Evolutionary conservation across 1,139 yeast species (phyloP).

Genomic region (Tardiomyces depauwii): DNA sequence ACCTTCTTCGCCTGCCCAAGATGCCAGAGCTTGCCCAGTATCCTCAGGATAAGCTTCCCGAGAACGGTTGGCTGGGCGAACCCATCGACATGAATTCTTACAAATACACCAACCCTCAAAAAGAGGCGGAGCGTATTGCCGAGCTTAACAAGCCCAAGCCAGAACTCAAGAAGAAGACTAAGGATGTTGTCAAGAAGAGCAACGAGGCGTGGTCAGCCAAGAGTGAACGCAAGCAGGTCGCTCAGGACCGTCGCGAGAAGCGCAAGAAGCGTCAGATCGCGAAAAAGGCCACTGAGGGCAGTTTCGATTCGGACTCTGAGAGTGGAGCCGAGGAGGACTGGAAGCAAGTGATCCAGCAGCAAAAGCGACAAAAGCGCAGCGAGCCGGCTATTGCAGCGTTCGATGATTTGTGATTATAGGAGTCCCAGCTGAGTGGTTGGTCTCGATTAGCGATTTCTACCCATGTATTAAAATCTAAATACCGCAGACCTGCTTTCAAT

Average conservation of each 20-base stretch:
- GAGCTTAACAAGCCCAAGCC: slow-evolving; percentile 38
- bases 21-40: slow-evolving; percentile 68
- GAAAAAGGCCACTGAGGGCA: slow-evolving; percentile 30
- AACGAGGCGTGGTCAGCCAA: slow-evolving; percentile 77
- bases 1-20: slow-evolving; percentile 71
- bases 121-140: slow-evolving; percentile 52
- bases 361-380: slow-evolving; percentile 42
- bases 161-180: slow-evolving; percentile 6
- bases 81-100: slow-evolving; percentile 51
- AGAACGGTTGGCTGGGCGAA: slow-evolving; percentile 60
- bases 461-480: background rate
- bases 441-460: too few relatives aligned
- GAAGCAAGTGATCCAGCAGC: slow-evolving; percentile 68
- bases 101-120: slow-evolving; percentile 49
- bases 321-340: slow-evolving; percentile 63
- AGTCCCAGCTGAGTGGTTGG: too few relatives aligned
- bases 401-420: slow-evolving; percentile 57
- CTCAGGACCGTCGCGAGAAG: slow-evolving; percentile 51
- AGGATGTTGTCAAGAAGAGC: slow-evolving; percentile 18
- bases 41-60: slow-evolving; percentile 28
- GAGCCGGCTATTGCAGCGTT: slow-evolving; percentile 41
- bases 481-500: slow-evolving; percentile 15
- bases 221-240: slow-evolving; percentile 49
- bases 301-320: slow-evolving; percentile 29
- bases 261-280: slow-evolving; percentile 50